These are phyloP conservation scores for Barnettozyma pratensis DNA, from an alignment of 805 yeast species.

Conservation along the genomic window DNA sequence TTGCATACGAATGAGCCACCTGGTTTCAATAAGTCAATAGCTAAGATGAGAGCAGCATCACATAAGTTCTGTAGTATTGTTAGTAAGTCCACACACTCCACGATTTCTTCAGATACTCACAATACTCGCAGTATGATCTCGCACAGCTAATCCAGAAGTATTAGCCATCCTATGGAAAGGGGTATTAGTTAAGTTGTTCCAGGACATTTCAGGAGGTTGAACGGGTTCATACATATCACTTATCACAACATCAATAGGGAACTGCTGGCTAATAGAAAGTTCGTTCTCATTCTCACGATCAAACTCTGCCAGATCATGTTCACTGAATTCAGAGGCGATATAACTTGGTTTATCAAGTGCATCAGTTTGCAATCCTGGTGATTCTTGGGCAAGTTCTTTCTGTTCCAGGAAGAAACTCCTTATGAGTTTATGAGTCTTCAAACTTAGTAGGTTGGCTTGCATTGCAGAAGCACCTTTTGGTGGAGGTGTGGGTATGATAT, in stretches of 20 bases:
- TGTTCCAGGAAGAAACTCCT: constrained; percentile 38
- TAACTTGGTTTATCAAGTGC: constrained; percentile 24
- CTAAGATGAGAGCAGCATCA: constrained; percentile 80
- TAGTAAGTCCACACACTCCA: neutral
- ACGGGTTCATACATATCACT: constrained; percentile 82
- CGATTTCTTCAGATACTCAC: constrained; percentile 31
- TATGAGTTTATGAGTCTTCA: constrained; percentile 53
- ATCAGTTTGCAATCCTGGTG: constrained; percentile 10
- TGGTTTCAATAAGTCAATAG: constrained; percentile 62
- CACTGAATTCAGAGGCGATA: constrained; percentile 25
- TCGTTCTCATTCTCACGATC: constrained; percentile 3
- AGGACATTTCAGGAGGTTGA: constrained; percentile 45
- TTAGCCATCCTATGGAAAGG: constrained; percentile 90
- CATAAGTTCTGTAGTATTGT: constrained; percentile 56
- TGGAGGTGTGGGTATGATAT: constrained; percentile 72
- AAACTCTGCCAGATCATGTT: constrained; percentile 7
- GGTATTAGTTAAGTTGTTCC: constrained; percentile 66
- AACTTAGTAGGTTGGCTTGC: constrained; percentile 83
- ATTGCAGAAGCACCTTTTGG: constrained; percentile 74
- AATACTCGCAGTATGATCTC: constrained; percentile 80
- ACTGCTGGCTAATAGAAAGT: constrained; percentile 8
- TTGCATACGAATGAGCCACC: constrained; percentile 80
- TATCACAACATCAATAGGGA: constrained; percentile 58
- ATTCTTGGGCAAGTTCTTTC: neutral
- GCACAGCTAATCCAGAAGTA: constrained; percentile 74